phyloP scores from a whole-genome alignment of 148 eudicot genomes.

The Cornus kousa region DNA sequence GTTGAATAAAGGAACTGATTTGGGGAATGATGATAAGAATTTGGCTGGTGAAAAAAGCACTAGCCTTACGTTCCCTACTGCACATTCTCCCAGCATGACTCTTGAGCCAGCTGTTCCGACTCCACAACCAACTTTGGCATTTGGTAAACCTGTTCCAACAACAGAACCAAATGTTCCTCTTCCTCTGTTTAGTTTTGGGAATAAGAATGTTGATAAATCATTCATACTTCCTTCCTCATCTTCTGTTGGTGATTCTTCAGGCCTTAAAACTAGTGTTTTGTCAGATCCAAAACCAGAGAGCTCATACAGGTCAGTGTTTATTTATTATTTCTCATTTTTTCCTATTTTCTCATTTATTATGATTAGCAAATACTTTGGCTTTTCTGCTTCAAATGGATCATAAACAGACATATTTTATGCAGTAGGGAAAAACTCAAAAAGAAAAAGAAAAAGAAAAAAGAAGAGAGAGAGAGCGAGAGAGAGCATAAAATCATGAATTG shows the following conservation, averaged over 20 bases:
- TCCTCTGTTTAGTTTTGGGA: slow-evolving; percentile 28
- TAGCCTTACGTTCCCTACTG: slow-evolving; percentile 21
- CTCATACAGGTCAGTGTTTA: slow-evolving; percentile 51
- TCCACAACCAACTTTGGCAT: slow-evolving; percentile 27
- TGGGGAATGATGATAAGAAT: slow-evolving; percentile 26
- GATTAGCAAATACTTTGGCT: not conserved
- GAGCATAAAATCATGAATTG: no score
- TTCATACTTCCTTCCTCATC: slow-evolving; percentile 25
- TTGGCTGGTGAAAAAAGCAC: slow-evolving; percentile 21
- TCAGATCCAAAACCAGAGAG: slow-evolving; percentile 24
- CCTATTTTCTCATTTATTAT: not conserved
- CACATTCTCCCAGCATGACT: slow-evolving; percentile 21
- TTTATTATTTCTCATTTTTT: not conserved
- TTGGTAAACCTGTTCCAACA: slow-evolving; percentile 22
- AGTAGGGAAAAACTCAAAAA: not conserved
- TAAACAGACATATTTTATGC: not conserved
- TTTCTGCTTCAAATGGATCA: not conserved
- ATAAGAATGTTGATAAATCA: slow-evolving; percentile 30
- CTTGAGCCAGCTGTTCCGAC: slow-evolving; percentile 19
- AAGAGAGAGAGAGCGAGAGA: no score
- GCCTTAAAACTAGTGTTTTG: slow-evolving; percentile 10
- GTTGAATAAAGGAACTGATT: slow-evolving; percentile 18
- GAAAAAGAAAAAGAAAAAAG: no score
- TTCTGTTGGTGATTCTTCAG: slow-evolving; percentile 22
- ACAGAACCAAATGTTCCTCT: slow-evolving; percentile 20